These are phyloP conservation scores for Wickerhamomyces kurtzmanii DNA, from an alignment of 805 yeast species.

Conservation along the genomic window DNA sequence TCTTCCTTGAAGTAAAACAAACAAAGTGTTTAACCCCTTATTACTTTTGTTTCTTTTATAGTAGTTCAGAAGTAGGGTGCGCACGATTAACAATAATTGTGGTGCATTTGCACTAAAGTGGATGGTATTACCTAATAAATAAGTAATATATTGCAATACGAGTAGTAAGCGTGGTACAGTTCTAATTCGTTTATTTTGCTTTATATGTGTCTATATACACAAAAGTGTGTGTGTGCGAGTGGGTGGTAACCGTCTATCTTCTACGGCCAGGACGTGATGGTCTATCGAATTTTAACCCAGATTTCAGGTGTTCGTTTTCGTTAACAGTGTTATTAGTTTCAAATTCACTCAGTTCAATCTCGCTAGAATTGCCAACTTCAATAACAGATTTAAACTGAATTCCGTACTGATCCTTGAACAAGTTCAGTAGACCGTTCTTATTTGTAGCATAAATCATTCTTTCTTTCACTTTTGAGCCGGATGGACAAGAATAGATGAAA, in stretches of 20 bases:
- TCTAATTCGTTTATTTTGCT: no score
- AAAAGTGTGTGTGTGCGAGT: neutral
- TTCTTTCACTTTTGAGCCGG: constrained; percentile 80
- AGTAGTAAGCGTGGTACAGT: no score
- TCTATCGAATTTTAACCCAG: constrained; percentile 34
- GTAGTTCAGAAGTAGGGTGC: no score
- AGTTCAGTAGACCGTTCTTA: constrained; percentile 47
- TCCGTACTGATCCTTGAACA: constrained; percentile 28
- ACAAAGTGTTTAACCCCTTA: no score
- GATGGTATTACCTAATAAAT: no score
- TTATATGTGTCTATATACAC: constrained; percentile 1
- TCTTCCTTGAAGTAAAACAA: no score
- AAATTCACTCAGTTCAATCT: constrained; percentile 47
- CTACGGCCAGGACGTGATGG: constrained; percentile 68
- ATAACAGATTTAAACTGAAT: constrained; percentile 35
- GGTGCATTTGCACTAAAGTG: no score
- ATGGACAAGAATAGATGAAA: constrained; percentile 83
- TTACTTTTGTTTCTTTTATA: no score
- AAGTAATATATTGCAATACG: no score
- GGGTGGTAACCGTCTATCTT: constrained; percentile 8
- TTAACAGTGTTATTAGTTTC: constrained; percentile 9
- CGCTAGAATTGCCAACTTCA: constrained; percentile 69
- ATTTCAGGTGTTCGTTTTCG: constrained; percentile 4
- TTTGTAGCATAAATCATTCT: constrained; percentile 90
- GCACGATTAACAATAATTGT: no score